Base-by-base conservation (phyloP, 2,329 filamentous ascomycete genomes). In the Neurospora crassa region DNA sequence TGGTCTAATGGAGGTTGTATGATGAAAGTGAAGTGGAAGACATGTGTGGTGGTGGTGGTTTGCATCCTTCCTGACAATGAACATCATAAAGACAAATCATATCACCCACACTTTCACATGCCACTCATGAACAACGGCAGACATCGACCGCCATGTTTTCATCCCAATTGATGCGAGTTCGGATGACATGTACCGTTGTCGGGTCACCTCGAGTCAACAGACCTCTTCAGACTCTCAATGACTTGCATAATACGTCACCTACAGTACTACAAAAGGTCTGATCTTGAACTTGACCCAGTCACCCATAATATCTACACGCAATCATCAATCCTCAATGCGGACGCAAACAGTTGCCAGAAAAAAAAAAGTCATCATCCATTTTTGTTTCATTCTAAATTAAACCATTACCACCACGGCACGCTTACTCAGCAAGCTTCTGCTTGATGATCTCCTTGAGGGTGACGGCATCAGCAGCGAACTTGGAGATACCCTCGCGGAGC, bases 401-500 rank as follows among this genome's bases (percentile, higher is more conserved):
- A 34, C 53, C 53, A 63, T 53, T 53, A 53, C 16, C 16, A 37
- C 14, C 16, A 37, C 53, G 7, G 6, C 45, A 29, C 53, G 14
- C 14, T 63, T 63, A 63, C 53, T 63, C 24, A 16, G 53, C 16
- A 63, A 98, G 87, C 92, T 97, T 98, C 84, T 89, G 83, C 88
- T 91, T 91, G 80, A 99, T 88, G 79, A 97, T 94, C 75, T 89
- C 88, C 92, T 98, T 98, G 78, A 99, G 90, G 73, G 93, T 97
- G 76, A 94, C 85, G 77, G 96, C 94, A 80, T 99, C 96, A 77
- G 96, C 96, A 72, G 96, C 95, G 80, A 99, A 99, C 87, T 97
- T 97, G 88, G 93, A 96, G 88, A 99, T 99, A 84, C 96, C 96
- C 86, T 99, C 96, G 74, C 94, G 92, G 78, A 99, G 90, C 92